phyloP scores from a whole-genome alignment of 352 stramenopile species.

The Phytophthora nicotianae region DNA sequence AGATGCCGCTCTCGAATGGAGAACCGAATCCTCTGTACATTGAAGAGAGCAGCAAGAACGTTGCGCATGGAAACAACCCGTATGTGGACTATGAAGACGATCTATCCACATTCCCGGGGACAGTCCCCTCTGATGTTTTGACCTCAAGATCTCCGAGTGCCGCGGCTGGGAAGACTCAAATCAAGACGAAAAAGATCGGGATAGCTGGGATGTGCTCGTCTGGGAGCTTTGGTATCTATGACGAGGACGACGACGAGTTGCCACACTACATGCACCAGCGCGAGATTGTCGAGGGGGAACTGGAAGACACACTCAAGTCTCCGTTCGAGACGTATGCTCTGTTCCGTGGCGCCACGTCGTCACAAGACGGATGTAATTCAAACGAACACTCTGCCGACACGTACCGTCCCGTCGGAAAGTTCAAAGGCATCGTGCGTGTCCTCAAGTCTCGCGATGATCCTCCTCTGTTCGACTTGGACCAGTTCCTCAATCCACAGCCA shows the following conservation, averaged over 20 bases:
- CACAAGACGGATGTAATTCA: constrained; percentile 41
- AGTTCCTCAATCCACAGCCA: constrained; percentile 73
- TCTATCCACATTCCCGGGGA: constrained; percentile 63
- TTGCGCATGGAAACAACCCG: constrained; percentile 49
- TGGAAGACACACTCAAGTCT: constrained; percentile 74
- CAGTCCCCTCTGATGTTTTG: constrained; percentile 33
- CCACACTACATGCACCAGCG: constrained; percentile 75
- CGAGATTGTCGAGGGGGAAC: constrained; percentile 46
- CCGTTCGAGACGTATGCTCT: constrained; percentile 87
- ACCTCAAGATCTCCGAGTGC: constrained; percentile 13
- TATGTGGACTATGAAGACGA: constrained; percentile 69
- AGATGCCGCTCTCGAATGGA: constrained; percentile 75
- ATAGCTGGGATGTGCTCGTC: constrained; percentile 27
- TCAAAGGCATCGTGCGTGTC: constrained; percentile 91
- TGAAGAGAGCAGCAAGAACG: constrained; percentile 37
- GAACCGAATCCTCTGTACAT: constrained; percentile 66
- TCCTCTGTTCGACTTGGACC: constrained; percentile 74
- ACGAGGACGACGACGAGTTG: constrained; percentile 66
- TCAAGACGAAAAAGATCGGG: constrained; percentile 11
- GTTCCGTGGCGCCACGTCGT: constrained; percentile 58
- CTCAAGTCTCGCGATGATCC: constrained; percentile 71
- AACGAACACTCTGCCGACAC: constrained; percentile 33
- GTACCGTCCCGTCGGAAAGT: constrained; percentile 74
- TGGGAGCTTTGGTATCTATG: constrained; percentile 37
- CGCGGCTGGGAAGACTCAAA: constrained; percentile 5